Base-by-base conservation (phyloP, 176 grass and related monocot species). In the Cenchrus fungigraminus region DNA sequence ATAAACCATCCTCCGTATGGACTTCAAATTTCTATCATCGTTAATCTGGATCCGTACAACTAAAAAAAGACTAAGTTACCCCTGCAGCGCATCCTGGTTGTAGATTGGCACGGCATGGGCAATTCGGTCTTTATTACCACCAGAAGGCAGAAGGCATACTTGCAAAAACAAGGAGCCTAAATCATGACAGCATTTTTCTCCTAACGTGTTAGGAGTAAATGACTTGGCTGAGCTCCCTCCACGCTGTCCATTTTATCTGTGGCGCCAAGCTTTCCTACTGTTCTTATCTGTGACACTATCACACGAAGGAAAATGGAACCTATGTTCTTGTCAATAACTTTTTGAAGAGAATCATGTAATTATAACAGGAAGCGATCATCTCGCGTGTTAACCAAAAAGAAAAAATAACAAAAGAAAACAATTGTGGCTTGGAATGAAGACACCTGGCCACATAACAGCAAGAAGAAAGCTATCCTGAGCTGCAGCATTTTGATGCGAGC, bases 401-500 rank as follows among this genome's bases (percentile, higher is more conserved):
- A 25, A 25, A 25, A 25, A 25, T 25, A n/a, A 32, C 17, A 61
- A 80, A 67, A 62, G 17, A 28, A 87, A 66, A 43, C 54, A 86
- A 46, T 73, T 86, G 88, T 86, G 88, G 84, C 73, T 79, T 1
- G 6, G 34, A 86, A 73, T 78, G 49, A 45, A 51, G 83, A 86
- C 84, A 90, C 79, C 58, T 68, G 84, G 84, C 73, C 25, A 59
- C 84, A 83, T 66, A 45, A 73, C 14, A 90, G 66, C 88, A 44
- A 73, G 73, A 83, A 51, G 31, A 86, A 86, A 73, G 79, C 58
- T 86, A 86, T 90, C 88, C 79, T 57, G 7, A 5, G 47, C 71
- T 50, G 45, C 13, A 42, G 72, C 71, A 75, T 78, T 34, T 55
- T 84, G 71, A 82, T 57, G 22, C 15, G 14, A 51, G 17, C 79